Evolutionary conservation across 1,139 yeast species (phyloP).

Genomic region (Suhomyces maxii): DNA sequence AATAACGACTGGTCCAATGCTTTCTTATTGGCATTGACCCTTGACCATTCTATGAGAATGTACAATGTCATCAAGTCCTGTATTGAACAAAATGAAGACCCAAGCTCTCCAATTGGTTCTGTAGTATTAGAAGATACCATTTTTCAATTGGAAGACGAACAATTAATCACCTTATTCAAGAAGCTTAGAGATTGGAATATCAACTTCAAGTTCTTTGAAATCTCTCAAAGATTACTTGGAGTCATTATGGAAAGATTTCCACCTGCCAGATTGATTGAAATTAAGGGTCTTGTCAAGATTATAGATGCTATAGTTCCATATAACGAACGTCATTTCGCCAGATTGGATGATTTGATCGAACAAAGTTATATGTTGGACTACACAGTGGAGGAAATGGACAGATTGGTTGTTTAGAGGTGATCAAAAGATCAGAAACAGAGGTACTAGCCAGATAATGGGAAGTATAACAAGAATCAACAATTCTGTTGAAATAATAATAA

Average conservation of each 20-base stretch:
- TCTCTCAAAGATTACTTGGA: constrained; percentile 74
- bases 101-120: constrained; percentile 58
- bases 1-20: constrained; percentile 86
- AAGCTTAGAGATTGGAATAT: constrained; percentile 95
- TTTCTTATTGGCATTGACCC: constrained; percentile 75
- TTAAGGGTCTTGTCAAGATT: constrained; percentile 65
- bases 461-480: no score
- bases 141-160: constrained; percentile 55
- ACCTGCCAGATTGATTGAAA: constrained; percentile 56
- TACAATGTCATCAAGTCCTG: constrained; percentile 67
- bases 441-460: no score
- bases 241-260: constrained; percentile 59
- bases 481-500: no score
- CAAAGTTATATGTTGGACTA: constrained; percentile 85
- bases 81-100: constrained; percentile 40
- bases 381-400: constrained; percentile 76
- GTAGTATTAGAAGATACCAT: constrained; percentile 66
- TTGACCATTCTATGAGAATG: constrained; percentile 84
- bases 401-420: constrained; percentile 19
- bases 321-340: constrained; percentile 76
- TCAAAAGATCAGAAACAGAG: not conserved
- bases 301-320: constrained; percentile 82
- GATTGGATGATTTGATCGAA: constrained; percentile 79
- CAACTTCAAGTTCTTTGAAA: constrained; percentile 74
- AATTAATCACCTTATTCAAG: constrained; percentile 59